These are phyloP conservation scores for Dactylonectria macrodidyma DNA, from an alignment of 2,329 filamentous ascomycete species.

Conservation along the genomic window DNA sequence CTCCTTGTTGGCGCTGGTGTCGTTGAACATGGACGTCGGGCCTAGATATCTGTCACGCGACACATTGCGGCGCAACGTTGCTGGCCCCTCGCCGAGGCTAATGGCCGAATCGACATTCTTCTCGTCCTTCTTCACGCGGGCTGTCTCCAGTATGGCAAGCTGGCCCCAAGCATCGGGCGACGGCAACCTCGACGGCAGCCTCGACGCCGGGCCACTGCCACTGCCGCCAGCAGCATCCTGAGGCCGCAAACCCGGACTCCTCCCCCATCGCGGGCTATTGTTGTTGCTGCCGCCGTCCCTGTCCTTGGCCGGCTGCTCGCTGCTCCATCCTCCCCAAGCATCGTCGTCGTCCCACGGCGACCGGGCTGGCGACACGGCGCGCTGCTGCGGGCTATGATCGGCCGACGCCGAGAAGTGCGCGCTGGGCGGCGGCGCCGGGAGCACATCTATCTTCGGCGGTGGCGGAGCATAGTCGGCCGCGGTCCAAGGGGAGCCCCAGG, in stretches of 20 bases:
- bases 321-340: constrained; percentile 56
- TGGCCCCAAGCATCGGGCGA: constrained; percentile 46
- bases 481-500: constrained; percentile 74
- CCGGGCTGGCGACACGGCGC: constrained; percentile 39
- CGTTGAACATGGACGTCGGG: neutral
- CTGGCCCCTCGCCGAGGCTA: constrained; percentile 42
- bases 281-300: neutral
- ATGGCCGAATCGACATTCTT: constrained; percentile 50
- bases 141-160: constrained; percentile 37
- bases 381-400: constrained; percentile 43
- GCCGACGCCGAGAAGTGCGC: constrained; percentile 49
- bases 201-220: constrained; percentile 44
- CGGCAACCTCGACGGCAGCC: constrained; percentile 45
- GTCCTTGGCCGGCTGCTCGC: constrained; percentile 39
- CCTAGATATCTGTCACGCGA: constrained; percentile 20
- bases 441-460: constrained; percentile 53
- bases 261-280: constrained; percentile 51
- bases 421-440: constrained; percentile 51
- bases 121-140: constrained; percentile 37
- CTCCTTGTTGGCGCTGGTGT: constrained; percentile 26
- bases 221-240: constrained; percentile 25
- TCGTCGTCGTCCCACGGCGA: constrained; percentile 53
- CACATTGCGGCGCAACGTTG: constrained; percentile 20
- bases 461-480: constrained; percentile 60
- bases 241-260: constrained; percentile 52